Evolutionary conservation across 345 rosid species (phyloP).

Genomic region (Brassica cretica): DNA sequence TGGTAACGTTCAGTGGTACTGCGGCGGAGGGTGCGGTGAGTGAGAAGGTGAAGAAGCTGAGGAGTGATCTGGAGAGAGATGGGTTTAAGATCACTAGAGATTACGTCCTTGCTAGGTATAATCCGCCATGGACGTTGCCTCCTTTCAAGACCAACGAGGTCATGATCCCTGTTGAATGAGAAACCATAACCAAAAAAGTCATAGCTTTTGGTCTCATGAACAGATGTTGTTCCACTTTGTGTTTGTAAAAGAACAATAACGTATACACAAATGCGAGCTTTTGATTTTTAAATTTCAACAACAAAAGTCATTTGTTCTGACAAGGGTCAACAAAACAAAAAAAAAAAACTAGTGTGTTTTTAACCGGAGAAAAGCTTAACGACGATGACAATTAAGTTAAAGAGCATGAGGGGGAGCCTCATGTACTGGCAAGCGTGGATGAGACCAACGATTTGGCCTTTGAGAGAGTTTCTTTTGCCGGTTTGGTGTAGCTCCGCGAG

Average conservation of each 20-base stretch:
- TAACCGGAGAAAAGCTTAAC: slow-evolving; percentile 42
- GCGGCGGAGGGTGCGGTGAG: slow-evolving; percentile 62
- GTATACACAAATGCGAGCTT: slow-evolving; percentile 4
- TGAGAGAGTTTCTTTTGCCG: slow-evolving; percentile 40
- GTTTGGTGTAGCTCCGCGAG: slow-evolving; percentile 50
- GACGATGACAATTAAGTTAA: slow-evolving; percentile 38
- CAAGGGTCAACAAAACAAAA: no score
- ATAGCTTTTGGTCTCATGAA: slow-evolving; percentile 20
- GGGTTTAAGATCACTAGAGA: slow-evolving; percentile 70
- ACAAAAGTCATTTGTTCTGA: no score
- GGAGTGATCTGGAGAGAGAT: slow-evolving; percentile 63
- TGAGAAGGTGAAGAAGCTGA: slow-evolving; percentile 69
- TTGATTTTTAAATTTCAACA: background rate
- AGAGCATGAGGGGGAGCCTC: slow-evolving; percentile 45
- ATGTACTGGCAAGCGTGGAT: slow-evolving; percentile 44
- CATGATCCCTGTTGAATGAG: slow-evolving; percentile 76
- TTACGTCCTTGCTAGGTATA: slow-evolving; percentile 71
- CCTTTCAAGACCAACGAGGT: slow-evolving; percentile 76
- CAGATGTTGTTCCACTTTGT: background rate
- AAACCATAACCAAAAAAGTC: background rate
- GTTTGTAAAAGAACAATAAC: slow-evolving; percentile 22
- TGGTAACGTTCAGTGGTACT: slow-evolving; percentile 66
- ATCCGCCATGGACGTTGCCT: slow-evolving; percentile 90
- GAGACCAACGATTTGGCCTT: slow-evolving; percentile 46
- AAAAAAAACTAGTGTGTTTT: background rate